phyloP scores from a whole-genome alignment of 1,284 basidiomycete genomes.

The Cryptococcus deneoformans region DNA sequence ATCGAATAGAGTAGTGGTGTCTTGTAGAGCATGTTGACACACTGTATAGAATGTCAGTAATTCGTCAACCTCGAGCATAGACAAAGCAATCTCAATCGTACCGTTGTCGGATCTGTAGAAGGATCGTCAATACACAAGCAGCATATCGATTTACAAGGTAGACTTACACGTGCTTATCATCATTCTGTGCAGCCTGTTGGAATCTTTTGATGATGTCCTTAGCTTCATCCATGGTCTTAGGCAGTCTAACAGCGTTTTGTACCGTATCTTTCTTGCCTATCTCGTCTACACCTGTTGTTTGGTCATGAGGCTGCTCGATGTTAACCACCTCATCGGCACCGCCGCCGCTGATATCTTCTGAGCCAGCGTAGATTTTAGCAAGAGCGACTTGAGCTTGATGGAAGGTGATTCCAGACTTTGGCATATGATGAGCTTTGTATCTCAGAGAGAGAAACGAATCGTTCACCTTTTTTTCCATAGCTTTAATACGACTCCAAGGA shows the following conservation, averaged over 20 bases:
- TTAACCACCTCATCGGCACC: constrained; percentile 42
- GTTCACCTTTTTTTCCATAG: constrained; percentile 60
- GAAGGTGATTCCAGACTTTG: constrained; percentile 70
- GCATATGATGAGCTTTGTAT: constrained; percentile 7
- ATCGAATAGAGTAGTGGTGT: constrained; percentile 59
- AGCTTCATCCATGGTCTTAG: constrained; percentile 64
- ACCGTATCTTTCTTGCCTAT: constrained; percentile 48
- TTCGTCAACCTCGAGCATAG: background rate
- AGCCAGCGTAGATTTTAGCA: constrained; percentile 72
- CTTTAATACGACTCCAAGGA: constrained; percentile 59
- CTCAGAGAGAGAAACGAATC: background rate
- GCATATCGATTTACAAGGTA: background rate
- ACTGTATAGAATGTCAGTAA: constrained; percentile 57
- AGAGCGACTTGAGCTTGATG: constrained; percentile 82
- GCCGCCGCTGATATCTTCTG: constrained; percentile 41
- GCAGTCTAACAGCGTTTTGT: constrained; percentile 52
- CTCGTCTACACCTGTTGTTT: constrained; percentile 60
- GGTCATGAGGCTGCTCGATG: constrained; percentile 51
- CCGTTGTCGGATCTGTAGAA: constrained; percentile 34
- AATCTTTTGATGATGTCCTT: constrained; percentile 62
- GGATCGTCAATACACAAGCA: background rate
- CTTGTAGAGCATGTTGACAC: constrained; percentile 69
- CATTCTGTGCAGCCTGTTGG: constrained; percentile 58
- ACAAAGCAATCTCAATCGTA: constrained; percentile 5
- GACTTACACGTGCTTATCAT: constrained; percentile 35